Evolutionary conservation across 179 eudicot genomes (phyloP).

Genomic region (Pouteria campechiana): DNA sequence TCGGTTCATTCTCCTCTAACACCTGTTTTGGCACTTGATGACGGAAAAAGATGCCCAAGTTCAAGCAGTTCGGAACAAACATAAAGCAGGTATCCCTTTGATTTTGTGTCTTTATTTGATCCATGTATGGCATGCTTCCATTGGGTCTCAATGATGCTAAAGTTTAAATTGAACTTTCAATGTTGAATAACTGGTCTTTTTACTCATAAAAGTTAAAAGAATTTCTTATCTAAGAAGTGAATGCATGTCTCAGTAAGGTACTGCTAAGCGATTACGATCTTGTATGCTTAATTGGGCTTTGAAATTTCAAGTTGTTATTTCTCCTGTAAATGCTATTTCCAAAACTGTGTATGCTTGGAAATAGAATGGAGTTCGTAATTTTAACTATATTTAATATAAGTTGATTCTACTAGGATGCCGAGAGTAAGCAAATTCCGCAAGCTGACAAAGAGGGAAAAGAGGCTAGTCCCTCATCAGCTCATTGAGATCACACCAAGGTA

Average conservation of each 20-base stretch:
- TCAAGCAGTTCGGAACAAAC: constrained; percentile 67
- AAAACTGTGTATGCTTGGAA: constrained; percentile 83
- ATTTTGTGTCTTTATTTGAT: not conserved
- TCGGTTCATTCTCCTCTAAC: constrained; percentile 76
- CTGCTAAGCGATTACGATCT: too few relatives aligned
- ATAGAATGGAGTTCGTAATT: too few relatives aligned
- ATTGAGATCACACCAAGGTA: constrained; percentile 65
- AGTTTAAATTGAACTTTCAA: too few relatives aligned
- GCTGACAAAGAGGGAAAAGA: constrained; percentile 54
- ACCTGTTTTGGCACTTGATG: constrained; percentile 39
- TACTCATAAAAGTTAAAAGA: constrained; percentile 28
- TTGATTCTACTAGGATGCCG: constrained; percentile 48
- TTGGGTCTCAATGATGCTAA: not conserved
- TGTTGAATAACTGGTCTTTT: not conserved
- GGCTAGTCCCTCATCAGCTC: constrained; percentile 68
- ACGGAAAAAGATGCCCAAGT: constrained; percentile 55
- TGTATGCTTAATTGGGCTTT: constrained; percentile 61
- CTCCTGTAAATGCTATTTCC: not conserved
- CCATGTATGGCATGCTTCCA: not conserved
- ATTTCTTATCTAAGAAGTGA: constrained; percentile 95
- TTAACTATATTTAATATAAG: constrained; percentile 45
- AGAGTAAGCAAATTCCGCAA: constrained; percentile 58
- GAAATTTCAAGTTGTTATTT: constrained; percentile 1
- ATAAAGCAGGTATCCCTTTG: constrained; percentile 50
- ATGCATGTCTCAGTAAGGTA: too few relatives aligned